A percentile compares a stretch with the other conserved stretches of the same genome.
These are phyloP conservation scores for Candida tropicalis DNA, from an alignment of 1,139 yeast genomes.

Conservation along the genomic window DNA sequence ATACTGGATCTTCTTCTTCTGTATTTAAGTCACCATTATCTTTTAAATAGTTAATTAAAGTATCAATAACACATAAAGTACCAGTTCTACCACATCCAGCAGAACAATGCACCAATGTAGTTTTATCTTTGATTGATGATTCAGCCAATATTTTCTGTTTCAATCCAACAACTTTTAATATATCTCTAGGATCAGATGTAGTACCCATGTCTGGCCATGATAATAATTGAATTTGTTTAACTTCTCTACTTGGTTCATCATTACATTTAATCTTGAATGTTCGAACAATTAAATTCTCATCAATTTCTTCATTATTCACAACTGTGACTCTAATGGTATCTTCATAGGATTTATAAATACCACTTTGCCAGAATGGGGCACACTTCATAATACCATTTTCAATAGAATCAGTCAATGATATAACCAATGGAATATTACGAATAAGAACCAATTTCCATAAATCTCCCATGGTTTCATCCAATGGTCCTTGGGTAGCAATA, in stretches of 20 bases:
- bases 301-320: constrained; percentile 22
- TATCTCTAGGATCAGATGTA: constrained; percentile 37
- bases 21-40: constrained; percentile 16
- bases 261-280: constrained; percentile 36
- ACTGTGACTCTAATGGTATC: constrained; percentile 33
- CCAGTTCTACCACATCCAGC: constrained; percentile 90
- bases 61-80: constrained; percentile 73
- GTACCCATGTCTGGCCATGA: constrained; percentile 61
- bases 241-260: constrained; percentile 18
- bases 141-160: constrained; percentile 33
- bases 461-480: constrained; percentile 73
- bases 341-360: constrained; percentile 43
- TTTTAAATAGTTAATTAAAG: constrained; percentile 48
- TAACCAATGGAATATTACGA: constrained; percentile 41
- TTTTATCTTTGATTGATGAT: constrained; percentile 19
- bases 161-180: constrained; percentile 43
- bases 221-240: constrained; percentile 51
- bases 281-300: constrained; percentile 32
- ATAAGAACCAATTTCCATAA: constrained; percentile 74
- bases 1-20: constrained; percentile 37
- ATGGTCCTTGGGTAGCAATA: constrained; percentile 88
- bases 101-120: constrained; percentile 75
- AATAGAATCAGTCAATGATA: constrained; percentile 54
- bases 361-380: constrained; percentile 56
- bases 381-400: constrained; percentile 59